phyloP scores from a whole-genome alignment of 805 yeast species.

The Candida ascalaphidarum region DNA sequence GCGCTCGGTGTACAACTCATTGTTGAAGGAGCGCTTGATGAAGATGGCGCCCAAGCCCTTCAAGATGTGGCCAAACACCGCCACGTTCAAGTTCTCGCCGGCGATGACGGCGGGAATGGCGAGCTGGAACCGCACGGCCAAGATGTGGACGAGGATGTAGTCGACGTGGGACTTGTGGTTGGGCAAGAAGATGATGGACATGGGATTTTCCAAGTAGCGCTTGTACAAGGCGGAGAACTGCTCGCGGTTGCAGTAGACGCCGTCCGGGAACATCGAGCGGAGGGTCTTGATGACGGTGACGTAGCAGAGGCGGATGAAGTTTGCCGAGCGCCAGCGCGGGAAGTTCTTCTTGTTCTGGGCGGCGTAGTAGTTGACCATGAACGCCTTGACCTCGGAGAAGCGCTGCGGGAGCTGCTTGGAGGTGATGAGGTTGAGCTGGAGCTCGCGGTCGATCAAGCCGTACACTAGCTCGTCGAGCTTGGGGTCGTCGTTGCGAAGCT shows the following conservation, averaged over 20 bases:
- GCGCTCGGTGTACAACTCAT: conserved; percentile 36
- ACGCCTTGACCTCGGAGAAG: conserved; percentile 26
- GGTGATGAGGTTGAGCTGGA: conserved; percentile 26
- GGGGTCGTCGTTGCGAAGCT: conserved; percentile 14
- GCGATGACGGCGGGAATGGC: conserved; percentile 53
- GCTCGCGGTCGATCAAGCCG: conserved; percentile 26
- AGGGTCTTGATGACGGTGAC: conserved; percentile 26
- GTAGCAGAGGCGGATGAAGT: conserved; percentile 26
- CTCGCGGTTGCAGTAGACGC: conserved; percentile 27
- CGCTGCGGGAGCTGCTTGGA: conserved; percentile 23
- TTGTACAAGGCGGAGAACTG: conserved; percentile 22
- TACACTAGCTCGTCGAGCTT: conserved; percentile 27
- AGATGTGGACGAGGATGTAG: conserved; percentile 48
- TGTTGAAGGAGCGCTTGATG: conserved; percentile 42
- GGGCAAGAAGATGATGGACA: conserved; percentile 44
- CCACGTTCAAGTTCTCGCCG: conserved; percentile 58
- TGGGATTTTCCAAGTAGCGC: conserved; percentile 27
- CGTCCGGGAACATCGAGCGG: conserved; percentile 31
- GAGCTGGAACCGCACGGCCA: conserved; percentile 44
- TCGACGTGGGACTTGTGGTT: conserved; percentile 58
- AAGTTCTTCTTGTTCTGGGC: conserved; percentile 26
- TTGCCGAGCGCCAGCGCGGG: conserved; percentile 20
- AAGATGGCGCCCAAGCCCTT: conserved; percentile 48
- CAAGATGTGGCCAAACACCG: conserved; percentile 43
- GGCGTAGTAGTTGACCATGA: conserved; percentile 29